Percentiles rank a stretch among this genome's conserved stretches.
Conservation (phyloP, 2,329 filamentous ascomycete species). For the Hymenoscyphus albidus region DNA sequence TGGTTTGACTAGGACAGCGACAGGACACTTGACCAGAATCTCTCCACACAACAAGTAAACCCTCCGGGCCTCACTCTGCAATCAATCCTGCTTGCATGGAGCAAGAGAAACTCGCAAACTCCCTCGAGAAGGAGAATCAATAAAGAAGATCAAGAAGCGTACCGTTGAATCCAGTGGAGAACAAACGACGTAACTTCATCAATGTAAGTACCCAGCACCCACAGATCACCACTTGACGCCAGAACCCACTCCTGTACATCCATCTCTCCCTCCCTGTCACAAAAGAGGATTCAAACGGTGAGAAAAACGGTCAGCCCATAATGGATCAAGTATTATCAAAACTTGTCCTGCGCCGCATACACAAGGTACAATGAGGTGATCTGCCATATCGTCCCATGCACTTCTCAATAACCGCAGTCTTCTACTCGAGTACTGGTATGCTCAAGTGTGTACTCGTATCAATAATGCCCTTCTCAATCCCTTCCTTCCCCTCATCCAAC, state of each 20-base stretch:
- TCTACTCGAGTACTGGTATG: background rate
- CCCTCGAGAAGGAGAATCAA: background rate
- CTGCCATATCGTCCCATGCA: background rate
- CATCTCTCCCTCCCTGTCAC: background rate
- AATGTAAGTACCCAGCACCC: background rate
- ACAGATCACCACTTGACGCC: background rate
- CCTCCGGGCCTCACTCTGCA: too few relatives aligned
- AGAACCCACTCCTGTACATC: background rate
- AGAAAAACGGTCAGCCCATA: background rate
- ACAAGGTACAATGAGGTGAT: background rate
- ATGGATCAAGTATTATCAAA: background rate
- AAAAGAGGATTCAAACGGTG: background rate
- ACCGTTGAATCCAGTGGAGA: background rate
- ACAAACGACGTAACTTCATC: background rate
- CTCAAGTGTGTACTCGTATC: background rate
- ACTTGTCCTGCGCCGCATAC: background rate
- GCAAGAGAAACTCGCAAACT: too few relatives aligned
- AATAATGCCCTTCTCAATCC: background rate
- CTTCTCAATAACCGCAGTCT: background rate
- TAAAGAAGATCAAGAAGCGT: background rate
- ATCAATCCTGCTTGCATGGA: too few relatives aligned
- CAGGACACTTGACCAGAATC: too few relatives aligned
- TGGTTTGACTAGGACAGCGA: too few relatives aligned
- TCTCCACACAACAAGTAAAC: too few relatives aligned
- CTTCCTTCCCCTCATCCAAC: background rate